Conservation (phyloP, 441 rosid genomes). For the Viola pubescens region DNA sequence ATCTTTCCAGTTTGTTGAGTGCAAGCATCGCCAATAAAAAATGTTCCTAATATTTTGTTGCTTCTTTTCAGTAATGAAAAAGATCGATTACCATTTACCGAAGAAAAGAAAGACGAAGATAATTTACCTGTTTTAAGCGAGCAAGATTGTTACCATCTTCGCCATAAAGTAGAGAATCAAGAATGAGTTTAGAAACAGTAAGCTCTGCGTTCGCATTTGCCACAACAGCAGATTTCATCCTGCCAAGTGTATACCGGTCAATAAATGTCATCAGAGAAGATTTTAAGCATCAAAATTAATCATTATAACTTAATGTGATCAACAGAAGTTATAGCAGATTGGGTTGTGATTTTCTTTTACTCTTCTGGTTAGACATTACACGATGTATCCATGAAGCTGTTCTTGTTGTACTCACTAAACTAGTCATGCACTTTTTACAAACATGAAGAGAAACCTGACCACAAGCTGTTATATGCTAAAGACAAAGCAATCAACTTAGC, state of each 20-base stretch:
- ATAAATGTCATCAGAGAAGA: slow-evolving; percentile 1
- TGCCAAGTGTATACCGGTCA: slow-evolving; percentile 21
- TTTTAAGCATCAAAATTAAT: not conserved
- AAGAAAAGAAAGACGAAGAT: not conserved
- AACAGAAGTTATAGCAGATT: not conserved
- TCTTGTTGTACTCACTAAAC: not conserved
- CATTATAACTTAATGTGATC: not conserved
- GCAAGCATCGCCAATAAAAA: not conserved
- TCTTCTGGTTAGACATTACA: not conserved
- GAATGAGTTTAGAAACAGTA: slow-evolving; percentile 53
- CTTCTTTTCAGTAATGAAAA: not conserved
- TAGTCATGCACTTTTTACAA: not conserved
- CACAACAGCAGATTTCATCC: slow-evolving; percentile 61
- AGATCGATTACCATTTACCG: not conserved
- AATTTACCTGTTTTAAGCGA: slow-evolving; percentile 72
- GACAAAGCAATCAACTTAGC: not conserved
- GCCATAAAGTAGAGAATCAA: slow-evolving; percentile 64
- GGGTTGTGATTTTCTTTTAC: not conserved
- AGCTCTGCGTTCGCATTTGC: slow-evolving; percentile 71
- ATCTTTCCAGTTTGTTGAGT: not conserved
- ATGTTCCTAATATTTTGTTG: not conserved
- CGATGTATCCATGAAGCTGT: not conserved
- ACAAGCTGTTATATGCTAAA: too few species aligned
- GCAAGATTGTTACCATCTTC: slow-evolving; percentile 69
- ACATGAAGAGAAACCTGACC: not conserved